Evolutionary conservation across 192 early-diverging fungal species (phyloP).

Genomic region (Backusella tarrabulga): DNA sequence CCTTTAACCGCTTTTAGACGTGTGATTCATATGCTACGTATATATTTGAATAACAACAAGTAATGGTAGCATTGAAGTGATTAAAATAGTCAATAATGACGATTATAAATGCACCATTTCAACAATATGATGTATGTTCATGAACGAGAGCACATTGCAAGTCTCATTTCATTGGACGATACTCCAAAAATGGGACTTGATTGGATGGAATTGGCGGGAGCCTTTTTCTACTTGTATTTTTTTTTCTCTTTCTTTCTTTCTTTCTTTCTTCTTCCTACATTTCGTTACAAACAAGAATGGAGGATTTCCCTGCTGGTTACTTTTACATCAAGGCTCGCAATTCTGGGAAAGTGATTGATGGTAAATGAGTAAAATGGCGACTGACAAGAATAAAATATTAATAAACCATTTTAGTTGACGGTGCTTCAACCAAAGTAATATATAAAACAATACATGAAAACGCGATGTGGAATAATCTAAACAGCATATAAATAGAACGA

Average conservation of each 20-base stretch:
- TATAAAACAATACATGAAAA: neutral
- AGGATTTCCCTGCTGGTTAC: slow-evolving; percentile 32
- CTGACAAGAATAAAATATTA: neutral
- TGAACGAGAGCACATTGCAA: neutral
- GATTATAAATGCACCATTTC: no score
- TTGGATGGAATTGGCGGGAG: neutral
- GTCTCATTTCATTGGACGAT: neutral
- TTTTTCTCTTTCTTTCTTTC: neutral
- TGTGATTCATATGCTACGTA: no score
- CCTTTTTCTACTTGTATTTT: no score
- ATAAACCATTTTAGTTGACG: slow-evolving; percentile 15
- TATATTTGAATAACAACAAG: no score
- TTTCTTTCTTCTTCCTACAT: neutral
- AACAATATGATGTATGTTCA: no score
- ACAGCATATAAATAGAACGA: slow-evolving; percentile 17
- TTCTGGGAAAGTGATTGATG: slow-evolving; percentile 30
- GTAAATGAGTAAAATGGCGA: neutral
- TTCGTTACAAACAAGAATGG: slow-evolving; percentile 9
- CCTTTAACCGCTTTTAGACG: no score
- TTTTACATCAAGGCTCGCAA: slow-evolving; percentile 35
- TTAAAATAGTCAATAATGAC: no score
- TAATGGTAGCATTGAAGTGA: no score
- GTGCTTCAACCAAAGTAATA: slow-evolving; percentile 27
- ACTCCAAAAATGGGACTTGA: neutral
- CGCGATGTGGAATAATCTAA: neutral